A percentile compares a stretch with the other conserved stretches of the same genome.
Conservation (phyloP, 345 rosid genomes). For the Cardamine occulta region DNA sequence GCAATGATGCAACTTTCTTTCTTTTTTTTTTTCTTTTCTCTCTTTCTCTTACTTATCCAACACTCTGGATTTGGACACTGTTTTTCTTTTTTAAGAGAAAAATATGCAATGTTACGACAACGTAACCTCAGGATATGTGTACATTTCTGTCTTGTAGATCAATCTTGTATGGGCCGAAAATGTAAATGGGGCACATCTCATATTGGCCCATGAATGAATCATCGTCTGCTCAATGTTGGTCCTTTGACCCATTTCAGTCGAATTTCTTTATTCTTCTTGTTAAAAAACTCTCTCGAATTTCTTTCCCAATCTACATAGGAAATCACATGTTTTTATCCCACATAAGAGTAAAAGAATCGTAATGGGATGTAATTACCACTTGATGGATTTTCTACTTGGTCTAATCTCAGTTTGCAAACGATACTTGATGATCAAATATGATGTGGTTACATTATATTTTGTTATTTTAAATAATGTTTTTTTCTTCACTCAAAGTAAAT, state of each 20-base stretch:
- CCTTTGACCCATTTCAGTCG: background rate
- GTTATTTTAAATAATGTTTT: background rate
- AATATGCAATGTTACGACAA: background rate
- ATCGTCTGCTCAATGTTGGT: background rate
- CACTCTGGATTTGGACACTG: background rate
- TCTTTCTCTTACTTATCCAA: background rate
- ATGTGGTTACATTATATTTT: background rate
- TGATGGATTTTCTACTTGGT: too few relatives aligned
- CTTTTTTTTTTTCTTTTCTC: too few relatives aligned
- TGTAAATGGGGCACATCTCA: background rate
- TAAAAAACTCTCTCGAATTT: background rate
- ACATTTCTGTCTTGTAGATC: background rate
- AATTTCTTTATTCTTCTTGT: too few relatives aligned
- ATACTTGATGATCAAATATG: too few relatives aligned
- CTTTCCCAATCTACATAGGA: background rate
- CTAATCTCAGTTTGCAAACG: too few relatives aligned
- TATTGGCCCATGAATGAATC: background rate
- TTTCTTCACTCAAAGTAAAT: background rate
- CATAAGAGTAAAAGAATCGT: too few relatives aligned
- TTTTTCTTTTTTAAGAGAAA: background rate
- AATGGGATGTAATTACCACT: too few relatives aligned
- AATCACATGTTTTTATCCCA: background rate
- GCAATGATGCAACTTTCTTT: background rate
- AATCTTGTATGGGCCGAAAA: background rate
- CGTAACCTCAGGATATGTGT: background rate